Evolutionary conservation across 1,139 yeast genomes (phyloP).

Genomic region (Suzukiozyma palmioleophila): DNA sequence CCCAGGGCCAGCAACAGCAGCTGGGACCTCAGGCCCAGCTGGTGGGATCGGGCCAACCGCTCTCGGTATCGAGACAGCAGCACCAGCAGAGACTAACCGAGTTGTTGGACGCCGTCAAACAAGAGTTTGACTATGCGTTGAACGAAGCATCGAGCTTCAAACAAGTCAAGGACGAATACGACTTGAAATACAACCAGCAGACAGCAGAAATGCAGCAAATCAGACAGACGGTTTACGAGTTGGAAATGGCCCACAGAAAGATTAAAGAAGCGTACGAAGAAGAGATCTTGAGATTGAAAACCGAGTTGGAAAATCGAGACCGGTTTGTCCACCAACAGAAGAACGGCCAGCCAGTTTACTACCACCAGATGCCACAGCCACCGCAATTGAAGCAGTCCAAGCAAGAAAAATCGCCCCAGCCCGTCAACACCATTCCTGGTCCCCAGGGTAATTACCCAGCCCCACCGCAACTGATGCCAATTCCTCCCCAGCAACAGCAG

Average conservation of each 20-base stretch:
- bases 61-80: constrained; percentile 35
- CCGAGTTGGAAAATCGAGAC: constrained; percentile 77
- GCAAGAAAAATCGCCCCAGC: not conserved
- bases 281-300: constrained; percentile 80
- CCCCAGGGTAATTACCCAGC: not conserved
- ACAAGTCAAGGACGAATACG: constrained; percentile 91
- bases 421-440: not conserved
- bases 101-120: constrained; percentile 85
- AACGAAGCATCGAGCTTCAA: constrained; percentile 85
- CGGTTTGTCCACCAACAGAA: constrained; percentile 33
- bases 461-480: constrained; percentile 17
- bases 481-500: constrained; percentile 8
- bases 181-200: constrained; percentile 85
- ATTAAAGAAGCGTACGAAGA: constrained; percentile 96
- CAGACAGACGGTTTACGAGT: constrained; percentile 87
- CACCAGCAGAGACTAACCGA: constrained; percentile 62
- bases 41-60: constrained; percentile 17
- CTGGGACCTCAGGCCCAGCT: constrained; percentile 22
- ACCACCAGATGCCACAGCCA: constrained; percentile 11
- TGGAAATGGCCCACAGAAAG: constrained; percentile 90
- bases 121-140: constrained; percentile 82
- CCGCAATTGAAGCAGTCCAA: constrained; percentile 13
- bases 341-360: constrained; percentile 17
- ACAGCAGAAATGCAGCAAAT: constrained; percentile 93
- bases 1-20: constrained; percentile 14